Conservation (phyloP, 495 filamentous ascomycete genomes). For the Xylaria grammica region DNA sequence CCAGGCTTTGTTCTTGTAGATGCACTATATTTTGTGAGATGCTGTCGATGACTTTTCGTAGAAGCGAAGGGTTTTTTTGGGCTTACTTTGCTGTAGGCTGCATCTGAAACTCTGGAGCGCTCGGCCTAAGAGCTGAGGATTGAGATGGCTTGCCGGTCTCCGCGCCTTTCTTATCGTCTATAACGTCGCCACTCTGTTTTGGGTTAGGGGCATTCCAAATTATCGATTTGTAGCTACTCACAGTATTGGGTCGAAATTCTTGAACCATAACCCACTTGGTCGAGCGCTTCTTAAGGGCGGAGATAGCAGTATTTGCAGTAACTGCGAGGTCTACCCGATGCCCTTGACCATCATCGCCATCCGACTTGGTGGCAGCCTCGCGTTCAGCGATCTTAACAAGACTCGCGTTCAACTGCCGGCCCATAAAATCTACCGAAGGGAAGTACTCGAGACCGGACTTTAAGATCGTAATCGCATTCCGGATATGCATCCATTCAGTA, state of each 20-base stretch:
- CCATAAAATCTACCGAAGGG: conserved; percentile 89
- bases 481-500: conserved; percentile 96
- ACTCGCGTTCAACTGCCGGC: conserved; percentile 67
- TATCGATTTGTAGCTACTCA: conserved; percentile 46
- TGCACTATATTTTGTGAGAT: conserved; percentile 41
- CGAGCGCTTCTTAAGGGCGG: conserved; percentile 78
- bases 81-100: conserved; percentile 34
- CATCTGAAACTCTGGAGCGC: conserved; percentile 55
- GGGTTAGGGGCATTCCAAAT: conserved; percentile 29
- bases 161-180: conserved; percentile 40
- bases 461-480: conserved; percentile 91
- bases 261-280: conserved; percentile 86
- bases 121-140: conserved; percentile 41
- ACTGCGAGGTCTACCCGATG: conserved; percentile 86
- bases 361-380: conserved; percentile 62
- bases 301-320: conserved; percentile 81
- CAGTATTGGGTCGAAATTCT: conserved; percentile 65
- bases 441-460: conserved; percentile 79
- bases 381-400: conserved; percentile 76
- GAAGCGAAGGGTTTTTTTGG: neutral
- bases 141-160: conserved; percentile 30
- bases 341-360: conserved; percentile 67
- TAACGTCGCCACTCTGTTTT: conserved; percentile 42
- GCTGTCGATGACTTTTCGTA: neutral
- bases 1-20: conserved; percentile 40